Base-by-base conservation (phyloP, 208 protist species). In the Crithidia sp. region DNA sequence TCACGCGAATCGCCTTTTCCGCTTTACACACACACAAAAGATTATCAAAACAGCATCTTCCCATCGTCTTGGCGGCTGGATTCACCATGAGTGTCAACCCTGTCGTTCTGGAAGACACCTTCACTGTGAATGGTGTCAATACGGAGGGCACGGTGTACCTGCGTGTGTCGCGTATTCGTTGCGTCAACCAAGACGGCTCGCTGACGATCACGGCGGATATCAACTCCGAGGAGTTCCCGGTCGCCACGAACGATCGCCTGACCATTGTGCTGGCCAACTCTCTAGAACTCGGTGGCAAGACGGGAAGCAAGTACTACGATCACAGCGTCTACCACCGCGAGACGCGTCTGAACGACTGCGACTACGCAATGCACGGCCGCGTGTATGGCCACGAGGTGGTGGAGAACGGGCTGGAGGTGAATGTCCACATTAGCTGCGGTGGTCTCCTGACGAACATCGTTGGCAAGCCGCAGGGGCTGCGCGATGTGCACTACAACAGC, bases 341-440 rank as follows among this genome's bases (percentile, higher is more conserved):
- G 57, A 96, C 95, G 50, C 84, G 97, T 1, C 77, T 97, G 28
- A 97, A 99, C 73, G 85, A 98, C 63, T 99, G 98, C 76, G 97
- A 99, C 71, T 99, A 99, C 79, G 98, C 98, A 54, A 99, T 99
- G 97, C 97, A 99, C 79, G 98, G 98, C 19, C 94, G 90, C 56
- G 94, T 99, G 53, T 99, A 98, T 82, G 95, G 93, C 63, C 94
- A 92, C 75, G 85, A 97, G 53, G 90, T 97, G 55, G 90, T 98
- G 61, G 87, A 97, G 57, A 88, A 84, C 37, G 94, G 85, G 39
- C 70, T 91, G 19, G 86, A 96, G 56, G 88, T 96, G 39, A 90
- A 90, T 49, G 92, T 99, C 43, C 97, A 97, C 76, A 98, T 98
- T 74, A 98, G 94, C 60, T 99, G 98, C 71, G 98, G 98, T 60